Evolutionary conservation across 208 protist species (phyloP).

Genomic region (Phytomonas serpens): DNA sequence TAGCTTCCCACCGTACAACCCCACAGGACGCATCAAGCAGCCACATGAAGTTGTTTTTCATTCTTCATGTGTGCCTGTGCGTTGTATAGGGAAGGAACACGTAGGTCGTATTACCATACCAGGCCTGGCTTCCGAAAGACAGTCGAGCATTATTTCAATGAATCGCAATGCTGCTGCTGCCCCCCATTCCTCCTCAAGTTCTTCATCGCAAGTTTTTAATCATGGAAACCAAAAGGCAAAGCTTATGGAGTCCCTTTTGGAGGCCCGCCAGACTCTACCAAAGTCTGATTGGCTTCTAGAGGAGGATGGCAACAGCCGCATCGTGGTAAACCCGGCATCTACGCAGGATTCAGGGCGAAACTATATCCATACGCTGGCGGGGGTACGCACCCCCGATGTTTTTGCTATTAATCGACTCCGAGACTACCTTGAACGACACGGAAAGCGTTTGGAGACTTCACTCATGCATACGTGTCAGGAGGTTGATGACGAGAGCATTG

Average conservation of each 20-base stretch:
- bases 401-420: constrained; percentile 35
- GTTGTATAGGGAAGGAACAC: constrained; percentile 15
- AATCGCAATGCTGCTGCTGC: background rate
- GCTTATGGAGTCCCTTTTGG: constrained; percentile 6
- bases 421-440: constrained; percentile 86
- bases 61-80: constrained; percentile 5
- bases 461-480: background rate
- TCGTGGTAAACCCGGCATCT: constrained; percentile 44
- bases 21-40: background rate
- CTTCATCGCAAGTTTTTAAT: background rate
- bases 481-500: background rate
- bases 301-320: constrained; percentile 54
- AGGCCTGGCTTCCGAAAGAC: constrained; percentile 16
- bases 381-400: constrained; percentile 51
- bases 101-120: constrained; percentile 44
- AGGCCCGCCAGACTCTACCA: constrained; percentile 22
- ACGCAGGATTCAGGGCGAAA: constrained; percentile 20
- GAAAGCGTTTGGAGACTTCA: constrained; percentile 36
- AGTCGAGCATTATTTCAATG: background rate
- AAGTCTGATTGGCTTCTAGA: constrained; percentile 50
- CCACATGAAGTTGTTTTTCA: background rate
- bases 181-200: background rate
- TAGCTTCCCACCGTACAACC: background rate
- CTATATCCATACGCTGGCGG: constrained; percentile 78
- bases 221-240: background rate